Conservation (phyloP, 768 basidiomycete genomes). For the Lentinula raphanica region DNA sequence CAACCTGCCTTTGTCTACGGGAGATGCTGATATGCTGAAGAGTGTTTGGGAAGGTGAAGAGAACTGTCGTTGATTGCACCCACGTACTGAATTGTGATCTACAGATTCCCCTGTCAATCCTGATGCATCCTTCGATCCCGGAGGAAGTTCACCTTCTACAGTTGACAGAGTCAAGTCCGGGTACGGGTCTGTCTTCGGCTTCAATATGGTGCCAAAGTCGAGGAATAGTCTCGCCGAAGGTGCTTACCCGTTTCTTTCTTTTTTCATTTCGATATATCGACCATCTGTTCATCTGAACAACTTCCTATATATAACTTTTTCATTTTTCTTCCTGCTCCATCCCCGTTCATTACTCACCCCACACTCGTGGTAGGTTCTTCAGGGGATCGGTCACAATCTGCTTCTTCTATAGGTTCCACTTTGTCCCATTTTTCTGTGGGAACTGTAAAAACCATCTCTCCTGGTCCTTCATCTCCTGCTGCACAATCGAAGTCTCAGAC, state of each 20-base stretch:
- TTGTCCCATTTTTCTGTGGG: not conserved
- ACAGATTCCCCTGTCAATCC: not conserved
- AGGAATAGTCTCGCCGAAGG: slow-evolving; percentile 5
- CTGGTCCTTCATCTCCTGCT: not conserved
- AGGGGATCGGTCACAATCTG: not conserved
- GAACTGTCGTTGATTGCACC: not conserved
- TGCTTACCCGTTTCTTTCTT: not conserved
- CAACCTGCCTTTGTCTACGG: not conserved
- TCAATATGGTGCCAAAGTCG: slow-evolving; percentile 2
- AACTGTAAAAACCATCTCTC: not conserved
- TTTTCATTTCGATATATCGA: not conserved
- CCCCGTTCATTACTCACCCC: not conserved
- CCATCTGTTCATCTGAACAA: not conserved
- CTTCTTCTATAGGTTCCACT: not conserved
- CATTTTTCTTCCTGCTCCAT: not conserved
- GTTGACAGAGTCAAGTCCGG: slow-evolving; percentile 1
- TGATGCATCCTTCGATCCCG: not conserved
- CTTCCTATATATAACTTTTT: not conserved
- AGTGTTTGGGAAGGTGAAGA: slow-evolving; percentile 5
- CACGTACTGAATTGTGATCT: not conserved
- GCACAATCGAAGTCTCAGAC: not conserved
- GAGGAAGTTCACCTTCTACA: not conserved
- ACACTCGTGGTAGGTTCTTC: slow-evolving; percentile 4
- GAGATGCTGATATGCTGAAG: not conserved
- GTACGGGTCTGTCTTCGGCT: slow-evolving; percentile 6